Evolutionary conservation across 345 rosid genomes (phyloP).

Genomic region (Linum usitatissimum): DNA sequence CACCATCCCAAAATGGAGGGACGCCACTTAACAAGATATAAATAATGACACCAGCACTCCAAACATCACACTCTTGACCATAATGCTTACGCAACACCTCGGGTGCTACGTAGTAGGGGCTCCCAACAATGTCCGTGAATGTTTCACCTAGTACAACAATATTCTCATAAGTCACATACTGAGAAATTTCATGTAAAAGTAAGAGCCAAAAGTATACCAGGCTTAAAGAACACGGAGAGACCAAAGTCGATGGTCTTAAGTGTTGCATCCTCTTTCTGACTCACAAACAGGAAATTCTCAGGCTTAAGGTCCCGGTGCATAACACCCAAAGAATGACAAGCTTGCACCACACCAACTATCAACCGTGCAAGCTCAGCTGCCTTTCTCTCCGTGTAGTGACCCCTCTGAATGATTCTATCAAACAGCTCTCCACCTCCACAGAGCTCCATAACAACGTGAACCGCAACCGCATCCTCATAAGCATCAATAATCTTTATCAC

Average conservation of each 20-base stretch:
- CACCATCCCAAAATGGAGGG: slow-evolving; percentile 31
- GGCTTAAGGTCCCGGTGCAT: background rate
- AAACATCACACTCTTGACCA: slow-evolving; percentile 23
- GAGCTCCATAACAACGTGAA: background rate
- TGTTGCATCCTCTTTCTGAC: background rate
- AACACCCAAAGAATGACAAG: background rate
- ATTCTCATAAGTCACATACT: background rate
- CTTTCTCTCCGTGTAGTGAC: background rate
- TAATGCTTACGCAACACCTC: slow-evolving; percentile 21
- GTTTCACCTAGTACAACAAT: slow-evolving; percentile 15
- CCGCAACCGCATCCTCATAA: background rate
- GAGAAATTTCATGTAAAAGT: background rate
- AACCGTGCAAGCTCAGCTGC: background rate
- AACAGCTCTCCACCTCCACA: background rate
- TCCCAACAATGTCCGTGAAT: slow-evolving; percentile 23
- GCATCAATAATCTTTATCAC: background rate
- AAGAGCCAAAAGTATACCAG: background rate
- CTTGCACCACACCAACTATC: background rate
- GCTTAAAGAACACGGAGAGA: background rate
- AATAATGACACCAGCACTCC: slow-evolving; percentile 28
- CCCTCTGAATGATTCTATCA: background rate
- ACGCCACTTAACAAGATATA: slow-evolving; percentile 26
- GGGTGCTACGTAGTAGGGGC: slow-evolving; percentile 28
- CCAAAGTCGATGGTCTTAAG: background rate
- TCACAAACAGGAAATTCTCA: background rate